These are phyloP conservation scores for Solanum pinnatisectum DNA, from an alignment of 257 asterid species.

Conservation along the genomic window DNA sequence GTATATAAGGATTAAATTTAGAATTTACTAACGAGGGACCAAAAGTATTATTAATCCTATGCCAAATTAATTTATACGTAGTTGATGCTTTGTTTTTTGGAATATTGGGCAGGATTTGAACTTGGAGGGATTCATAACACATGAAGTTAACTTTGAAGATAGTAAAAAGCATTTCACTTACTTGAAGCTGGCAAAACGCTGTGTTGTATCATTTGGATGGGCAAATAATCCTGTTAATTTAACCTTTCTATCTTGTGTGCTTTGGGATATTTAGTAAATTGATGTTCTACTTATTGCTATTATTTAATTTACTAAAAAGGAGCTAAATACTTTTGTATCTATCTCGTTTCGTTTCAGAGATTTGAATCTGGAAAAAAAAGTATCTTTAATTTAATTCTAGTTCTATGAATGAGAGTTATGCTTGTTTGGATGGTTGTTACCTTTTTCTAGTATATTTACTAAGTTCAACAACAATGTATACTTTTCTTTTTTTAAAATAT, in stretches of 20 bases:
- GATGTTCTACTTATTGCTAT: neutral
- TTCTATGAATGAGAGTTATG: neutral
- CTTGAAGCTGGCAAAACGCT: conserved; percentile 20
- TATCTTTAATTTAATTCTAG: neutral
- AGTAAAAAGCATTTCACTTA: conserved; percentile 29
- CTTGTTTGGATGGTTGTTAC: neutral
- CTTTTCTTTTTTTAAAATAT: too few relatives aligned
- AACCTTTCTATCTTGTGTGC: neutral
- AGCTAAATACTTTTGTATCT: neutral
- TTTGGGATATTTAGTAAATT: neutral
- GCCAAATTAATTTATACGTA: neutral
- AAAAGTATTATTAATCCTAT: neutral
- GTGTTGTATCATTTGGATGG: conserved; percentile 39
- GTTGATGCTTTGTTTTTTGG: neutral
- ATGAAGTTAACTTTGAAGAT: conserved; percentile 20
- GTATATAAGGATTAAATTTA: neutral
- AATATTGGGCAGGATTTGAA: conserved; percentile 15
- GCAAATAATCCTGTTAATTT: neutral
- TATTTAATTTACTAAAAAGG: neutral
- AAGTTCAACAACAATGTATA: too few relatives aligned
- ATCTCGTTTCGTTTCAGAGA: neutral
- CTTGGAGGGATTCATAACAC: conserved; percentile 27
- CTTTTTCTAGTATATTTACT: neutral
- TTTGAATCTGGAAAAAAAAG: neutral
- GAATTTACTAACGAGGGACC: neutral